Evolutionary conservation across 805 yeast species (phyloP).

Genomic region (Debaryomyces prosopidis): DNA sequence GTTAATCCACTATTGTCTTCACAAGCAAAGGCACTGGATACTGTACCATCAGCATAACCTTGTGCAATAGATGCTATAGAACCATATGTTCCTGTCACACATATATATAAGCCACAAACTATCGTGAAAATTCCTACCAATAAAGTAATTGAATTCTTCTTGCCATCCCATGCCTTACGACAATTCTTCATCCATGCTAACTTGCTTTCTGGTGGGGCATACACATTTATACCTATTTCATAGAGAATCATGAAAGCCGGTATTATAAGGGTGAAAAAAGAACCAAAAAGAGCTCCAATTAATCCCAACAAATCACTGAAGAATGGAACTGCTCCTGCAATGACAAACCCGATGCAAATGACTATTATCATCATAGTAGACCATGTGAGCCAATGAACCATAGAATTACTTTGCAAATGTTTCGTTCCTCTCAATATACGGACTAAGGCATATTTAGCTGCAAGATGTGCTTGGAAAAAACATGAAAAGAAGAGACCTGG

Average conservation of each 20-base stretch:
- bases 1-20: conserved; percentile 6
- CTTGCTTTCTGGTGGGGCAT: neutral
- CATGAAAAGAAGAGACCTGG: conserved; percentile 11
- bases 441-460: conserved; percentile 11
- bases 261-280: conserved; percentile 8
- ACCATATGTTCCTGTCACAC: conserved; percentile 9
- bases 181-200: conserved; percentile 3
- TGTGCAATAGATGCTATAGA: conserved; percentile 8
- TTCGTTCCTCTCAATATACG: conserved; percentile 8
- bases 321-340: conserved; percentile 12
- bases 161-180: neutral
- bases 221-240: conserved; percentile 5
- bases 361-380: conserved; percentile 6
- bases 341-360: conserved; percentile 7
- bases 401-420: conserved; percentile 10
- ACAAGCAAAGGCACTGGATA: conserved; percentile 10
- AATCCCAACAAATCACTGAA: conserved; percentile 10
- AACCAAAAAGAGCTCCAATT: conserved; percentile 10
- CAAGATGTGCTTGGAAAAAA: conserved; percentile 11
- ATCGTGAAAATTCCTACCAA: conserved; percentile 1
- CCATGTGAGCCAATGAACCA: conserved; percentile 11
- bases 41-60: conserved; percentile 7
- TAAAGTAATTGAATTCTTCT: neutral
- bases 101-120: conserved; percentile 6
- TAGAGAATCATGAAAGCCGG: conserved; percentile 9